Conservation (phyloP, 805 yeast genomes). For the Zygoascus flipseniorum region DNA sequence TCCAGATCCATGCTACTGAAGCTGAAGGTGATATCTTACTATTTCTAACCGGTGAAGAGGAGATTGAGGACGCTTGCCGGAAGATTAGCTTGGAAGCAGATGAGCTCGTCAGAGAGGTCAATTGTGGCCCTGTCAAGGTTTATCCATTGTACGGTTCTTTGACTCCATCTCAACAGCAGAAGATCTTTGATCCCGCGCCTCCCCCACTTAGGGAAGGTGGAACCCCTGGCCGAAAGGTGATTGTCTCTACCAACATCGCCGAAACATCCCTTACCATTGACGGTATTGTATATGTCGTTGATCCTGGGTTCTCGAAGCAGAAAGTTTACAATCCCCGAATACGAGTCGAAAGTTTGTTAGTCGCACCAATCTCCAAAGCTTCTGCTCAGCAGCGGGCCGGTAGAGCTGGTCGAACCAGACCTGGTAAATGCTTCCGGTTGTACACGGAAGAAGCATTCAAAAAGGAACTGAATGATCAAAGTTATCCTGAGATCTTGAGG, state of each 20-base stretch:
- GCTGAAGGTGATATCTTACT: constrained; percentile 83
- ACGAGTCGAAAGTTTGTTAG: constrained; percentile 87
- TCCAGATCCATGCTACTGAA: constrained; percentile 95
- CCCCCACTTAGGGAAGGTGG: constrained; percentile 62
- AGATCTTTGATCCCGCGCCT: constrained; percentile 88
- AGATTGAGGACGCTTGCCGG: constrained; percentile 93
- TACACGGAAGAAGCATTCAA: constrained; percentile 96
- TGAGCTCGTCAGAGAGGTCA: constrained; percentile 78
- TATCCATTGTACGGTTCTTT: constrained; percentile 94
- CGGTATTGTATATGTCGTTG: constrained; percentile 95
- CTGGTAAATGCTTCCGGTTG: constrained; percentile 93
- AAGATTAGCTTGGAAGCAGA: constrained; percentile 84
- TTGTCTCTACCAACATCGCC: constrained; percentile 90
- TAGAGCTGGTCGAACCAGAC: constrained; percentile 99
- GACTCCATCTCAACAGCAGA: constrained; percentile 93
- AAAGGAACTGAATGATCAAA: constrained; percentile 87
- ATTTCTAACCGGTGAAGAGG: constrained; percentile 94
- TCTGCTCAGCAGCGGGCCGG: constrained; percentile 98
- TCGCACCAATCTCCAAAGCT: constrained; percentile 94
- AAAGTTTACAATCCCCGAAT: constrained; percentile 95
- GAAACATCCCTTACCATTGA: constrained; percentile 97
- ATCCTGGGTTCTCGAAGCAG: constrained; percentile 95
- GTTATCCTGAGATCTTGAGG: constrained; percentile 91
- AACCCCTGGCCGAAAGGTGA: constrained; percentile 90
- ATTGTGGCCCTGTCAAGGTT: constrained; percentile 80